These are phyloP conservation scores for Myrica gale DNA, from an alignment of 306 rosid genomes.

Conservation along the genomic window DNA sequence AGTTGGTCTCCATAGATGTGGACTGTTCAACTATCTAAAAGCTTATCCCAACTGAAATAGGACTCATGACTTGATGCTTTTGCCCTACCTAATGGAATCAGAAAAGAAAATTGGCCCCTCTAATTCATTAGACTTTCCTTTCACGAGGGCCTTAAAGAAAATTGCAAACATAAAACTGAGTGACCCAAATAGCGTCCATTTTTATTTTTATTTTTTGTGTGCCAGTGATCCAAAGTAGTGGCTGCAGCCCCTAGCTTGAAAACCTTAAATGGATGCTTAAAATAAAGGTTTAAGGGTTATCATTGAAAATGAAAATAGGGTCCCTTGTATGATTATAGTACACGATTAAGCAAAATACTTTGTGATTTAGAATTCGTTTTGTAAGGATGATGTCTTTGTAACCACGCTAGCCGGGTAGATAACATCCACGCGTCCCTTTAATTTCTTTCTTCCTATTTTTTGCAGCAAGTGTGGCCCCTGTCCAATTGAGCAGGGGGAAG, in stretches of 20 bases:
- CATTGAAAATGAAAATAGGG: conserved; percentile 41
- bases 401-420: conserved; percentile 51
- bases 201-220: not conserved
- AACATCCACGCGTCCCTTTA: conserved; percentile 17
- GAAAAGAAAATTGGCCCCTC: not conserved
- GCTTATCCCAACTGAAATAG: conserved; percentile 17
- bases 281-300: conserved; percentile 34
- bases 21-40: conserved; percentile 21
- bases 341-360: conserved; percentile 44
- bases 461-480: not conserved
- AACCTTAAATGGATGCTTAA: conserved; percentile 9
- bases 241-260: not conserved
- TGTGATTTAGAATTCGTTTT: conserved; percentile 27
- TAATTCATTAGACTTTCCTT: not conserved
- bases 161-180: not conserved
- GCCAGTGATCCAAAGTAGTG: not conserved
- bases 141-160: not conserved
- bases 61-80: not conserved
- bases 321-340: conserved; percentile 45
- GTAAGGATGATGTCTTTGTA: conserved; percentile 40
- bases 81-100: not conserved
- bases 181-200: not conserved
- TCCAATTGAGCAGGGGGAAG: conserved; percentile 32
- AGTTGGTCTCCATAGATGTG: not conserved
- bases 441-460: too few relatives aligned